A percentile compares a stretch with the other conserved stretches of the same genome.
Evolutionary conservation across 2,329 filamentous ascomycete species (phyloP).

Genomic region (Penicillium sclerotiorum): DNA sequence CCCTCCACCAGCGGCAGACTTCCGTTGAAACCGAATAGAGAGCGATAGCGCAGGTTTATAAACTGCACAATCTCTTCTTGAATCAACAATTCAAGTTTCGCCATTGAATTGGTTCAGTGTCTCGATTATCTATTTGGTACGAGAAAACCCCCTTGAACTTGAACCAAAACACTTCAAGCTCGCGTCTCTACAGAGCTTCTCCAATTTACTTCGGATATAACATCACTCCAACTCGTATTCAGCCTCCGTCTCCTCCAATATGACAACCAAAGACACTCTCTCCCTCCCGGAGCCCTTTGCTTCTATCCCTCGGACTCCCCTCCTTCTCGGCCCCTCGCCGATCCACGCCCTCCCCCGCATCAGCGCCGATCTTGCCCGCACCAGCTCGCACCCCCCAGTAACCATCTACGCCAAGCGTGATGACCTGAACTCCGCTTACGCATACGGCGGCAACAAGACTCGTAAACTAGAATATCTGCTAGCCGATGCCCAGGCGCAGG

Average conservation of each 20-base stretch:
- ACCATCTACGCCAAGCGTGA: constrained; percentile 72
- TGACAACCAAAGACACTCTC: constrained; percentile 9
- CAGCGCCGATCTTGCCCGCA: constrained; percentile 58
- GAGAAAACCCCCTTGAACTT: not conserved
- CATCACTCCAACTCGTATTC: not conserved
- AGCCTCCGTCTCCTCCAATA: not conserved
- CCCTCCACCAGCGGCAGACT: not conserved
- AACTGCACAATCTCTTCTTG: too few relatives aligned
- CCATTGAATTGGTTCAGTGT: too few relatives aligned
- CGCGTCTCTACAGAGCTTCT: too few relatives aligned
- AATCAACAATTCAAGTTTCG: too few relatives aligned
- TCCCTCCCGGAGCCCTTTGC: constrained; percentile 64
- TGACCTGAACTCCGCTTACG: constrained; percentile 69
- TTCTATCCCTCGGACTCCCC: constrained; percentile 62
- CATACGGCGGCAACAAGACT: constrained; percentile 70
- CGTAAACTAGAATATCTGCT: constrained; percentile 71
- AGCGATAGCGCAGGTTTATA: not conserved
- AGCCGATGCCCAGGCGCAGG: constrained; percentile 61
- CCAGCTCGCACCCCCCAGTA: constrained; percentile 44
- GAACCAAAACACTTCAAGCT: too few relatives aligned
- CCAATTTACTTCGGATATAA: too few relatives aligned
- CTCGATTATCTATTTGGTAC: too few relatives aligned
- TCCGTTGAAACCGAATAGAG: not conserved
- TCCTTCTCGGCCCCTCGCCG: constrained; percentile 69
- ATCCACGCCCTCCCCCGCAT: constrained; percentile 69